Base-by-base conservation (phyloP, 108 stramenopile species). In the Parmales sp. region DNA sequence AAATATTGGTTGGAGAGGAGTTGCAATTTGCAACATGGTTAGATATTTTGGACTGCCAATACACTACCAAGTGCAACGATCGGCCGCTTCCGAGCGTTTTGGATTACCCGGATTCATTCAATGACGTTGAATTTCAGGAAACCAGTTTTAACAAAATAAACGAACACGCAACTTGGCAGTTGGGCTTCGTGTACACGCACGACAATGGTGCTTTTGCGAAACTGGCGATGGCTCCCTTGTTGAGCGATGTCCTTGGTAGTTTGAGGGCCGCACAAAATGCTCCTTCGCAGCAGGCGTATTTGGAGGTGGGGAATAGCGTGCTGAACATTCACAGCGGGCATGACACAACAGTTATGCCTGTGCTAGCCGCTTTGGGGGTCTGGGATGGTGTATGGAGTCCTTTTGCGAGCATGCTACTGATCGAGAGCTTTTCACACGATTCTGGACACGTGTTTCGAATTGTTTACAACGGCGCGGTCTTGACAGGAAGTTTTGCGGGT, bases 61-160 rank as follows among this genome's bases (percentile, higher is more conserved):
- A 91, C 88, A 90, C 89, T 2, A 87, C 88, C 0, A 82, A 89
- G 25, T 90, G 92, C 66, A 91, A 85, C 8, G 88, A 87, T 78
- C 80, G 90, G 9, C 25, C 76, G 0, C 43, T 93, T 28, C 92
- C 92, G 4, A 75, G 75, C 36, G 66, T 66, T 2, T 16, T 87
- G 2, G 75, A 88, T 69, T n/a, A n/a, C n/a, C n/a, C n/a, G n/a
- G n/a, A n/a, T n/a, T n/a, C n/a, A n/a, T n/a, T n/a, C n/a, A n/a
- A n/a, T n/a, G n/a, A n/a, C n/a, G n/a, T n/a, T n/a, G 90, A 90
- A 70, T 90, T 84, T 63, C 0, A 72, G 36, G 44, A 26, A 6
- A 38, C 22, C 8, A 13, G 29, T 9, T 72, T 51, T 38, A 49
- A 28, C 4, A 11, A 49, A 19, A 28, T 66, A 7, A 39, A 65